Base-by-base conservation (phyloP, 2,329 filamentous ascomycete genomes). In the Penicillium rolfsii region DNA sequence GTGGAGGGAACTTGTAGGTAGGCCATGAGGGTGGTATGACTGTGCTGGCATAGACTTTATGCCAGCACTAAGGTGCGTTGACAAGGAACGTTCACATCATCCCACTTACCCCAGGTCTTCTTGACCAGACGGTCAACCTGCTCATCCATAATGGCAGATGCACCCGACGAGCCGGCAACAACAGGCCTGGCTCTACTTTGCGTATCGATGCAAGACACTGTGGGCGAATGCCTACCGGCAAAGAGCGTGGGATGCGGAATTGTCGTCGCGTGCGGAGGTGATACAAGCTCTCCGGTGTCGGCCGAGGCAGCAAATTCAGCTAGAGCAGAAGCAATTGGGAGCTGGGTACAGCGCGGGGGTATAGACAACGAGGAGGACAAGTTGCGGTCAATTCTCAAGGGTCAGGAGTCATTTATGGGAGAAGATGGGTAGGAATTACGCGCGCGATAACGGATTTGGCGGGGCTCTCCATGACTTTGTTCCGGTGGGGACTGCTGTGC, bases 41-140 rank as follows among this genome's bases (percentile, higher is more conserved):
- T 3, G n/a, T 16, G 3, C 9, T 11, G 16, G 22, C 14, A 43
- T 8, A 41, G 45, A 26, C 3, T 26, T 12, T 9, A 24, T 12
- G 12, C 22, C 30, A 36, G 36, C 40, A 19, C 40, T 4, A 35
- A 38, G 38, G 22, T 11, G 9, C 7, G 22, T 50, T 12, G n/a
- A 4, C 6, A 26, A 16, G 22, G 14, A 43, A 14, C 11, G 8
- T 33, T 33, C 30, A 33, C 11, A 9, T 22, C 5, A 48, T 30
- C 14, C 43, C 24, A 66, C 73, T 69, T 66, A 76, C 73, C 64
- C 73, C 73, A 76, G 64, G 72, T 70, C 62, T 76, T 74, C 38
- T 74, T 70, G 57, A 76, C 73, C 59, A 76, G 62, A 55, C 69
- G 66, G 9, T 71, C 66, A 55, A 76, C 69, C 64, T 74, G 74